Evolutionary conservation across 139 green algal genomes (phyloP).

Genomic region (Ulvella scutata): DNA sequence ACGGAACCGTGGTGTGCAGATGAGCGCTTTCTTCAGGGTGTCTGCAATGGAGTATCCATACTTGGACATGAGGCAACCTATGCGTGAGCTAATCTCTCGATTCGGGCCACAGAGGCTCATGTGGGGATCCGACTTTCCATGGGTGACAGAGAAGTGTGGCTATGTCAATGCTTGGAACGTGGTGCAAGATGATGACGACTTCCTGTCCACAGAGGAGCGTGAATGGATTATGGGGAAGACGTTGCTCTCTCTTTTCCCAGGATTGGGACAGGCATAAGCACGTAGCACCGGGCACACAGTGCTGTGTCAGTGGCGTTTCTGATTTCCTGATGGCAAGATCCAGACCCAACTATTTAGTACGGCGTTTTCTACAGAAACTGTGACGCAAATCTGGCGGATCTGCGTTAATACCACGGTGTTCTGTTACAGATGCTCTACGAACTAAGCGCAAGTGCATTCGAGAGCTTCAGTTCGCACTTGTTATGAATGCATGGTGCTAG

Average conservation of each 20-base stretch:
- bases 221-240: slow-evolving; percentile 17
- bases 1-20: neutral
- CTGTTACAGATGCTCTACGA: too few species aligned
- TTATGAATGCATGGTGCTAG: too few species aligned
- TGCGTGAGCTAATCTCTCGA: slow-evolving; percentile 16
- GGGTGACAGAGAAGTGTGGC: slow-evolving; percentile 26
- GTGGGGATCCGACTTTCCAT: slow-evolving; percentile 42
- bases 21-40: slow-evolving; percentile 36
- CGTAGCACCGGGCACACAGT: too few species aligned
- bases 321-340: too few species aligned
- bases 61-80: slow-evolving; percentile 12
- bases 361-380: too few species aligned
- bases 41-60: slow-evolving; percentile 24
- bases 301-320: too few species aligned
- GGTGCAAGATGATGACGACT: slow-evolving; percentile 11
- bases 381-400: too few species aligned
- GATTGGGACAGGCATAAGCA: neutral
- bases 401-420: too few species aligned
- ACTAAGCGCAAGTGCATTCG: too few species aligned
- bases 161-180: slow-evolving; percentile 17
- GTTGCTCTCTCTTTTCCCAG: slow-evolving; percentile 8
- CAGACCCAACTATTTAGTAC: too few species aligned
- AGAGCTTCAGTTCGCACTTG: too few species aligned
- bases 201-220: slow-evolving; percentile 13
- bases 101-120: slow-evolving; percentile 26